These are phyloP conservation scores for Hypholoma sublateritium DNA, from an alignment of 768 basidiomycete species.

Conservation along the genomic window DNA sequence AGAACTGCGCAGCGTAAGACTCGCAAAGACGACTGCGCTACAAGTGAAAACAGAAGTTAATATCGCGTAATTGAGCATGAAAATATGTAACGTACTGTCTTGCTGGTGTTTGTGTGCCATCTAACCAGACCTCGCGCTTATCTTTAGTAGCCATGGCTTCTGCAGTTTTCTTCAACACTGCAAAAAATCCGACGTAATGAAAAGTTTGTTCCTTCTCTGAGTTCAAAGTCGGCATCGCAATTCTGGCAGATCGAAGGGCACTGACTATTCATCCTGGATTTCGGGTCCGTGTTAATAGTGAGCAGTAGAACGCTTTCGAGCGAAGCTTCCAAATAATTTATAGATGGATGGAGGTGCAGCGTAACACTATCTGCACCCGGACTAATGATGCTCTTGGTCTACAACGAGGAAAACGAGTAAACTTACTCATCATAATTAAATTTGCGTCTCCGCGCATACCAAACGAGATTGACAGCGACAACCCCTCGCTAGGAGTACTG, in stretches of 20 bases:
- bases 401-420: neutral
- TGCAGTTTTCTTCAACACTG: neutral
- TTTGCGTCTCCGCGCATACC: neutral
- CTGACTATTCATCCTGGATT: no score
- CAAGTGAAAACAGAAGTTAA: neutral
- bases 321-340: no score
- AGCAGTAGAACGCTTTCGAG: no score
- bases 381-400: neutral
- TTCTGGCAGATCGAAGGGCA: no score
- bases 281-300: no score
- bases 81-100: neutral
- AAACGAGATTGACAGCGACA: neutral
- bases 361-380: no score
- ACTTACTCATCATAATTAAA: neutral
- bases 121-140: neutral
- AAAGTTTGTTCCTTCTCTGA: no score
- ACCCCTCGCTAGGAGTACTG: no score
- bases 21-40: no score
- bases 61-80: neutral
- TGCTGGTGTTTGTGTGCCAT: neutral
- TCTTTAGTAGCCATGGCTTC: neutral
- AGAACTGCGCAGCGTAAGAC: no score
- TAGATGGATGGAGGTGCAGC: no score
- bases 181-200: neutral
- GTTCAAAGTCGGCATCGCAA: no score